These are phyloP conservation scores for Durio zibethinus DNA, from an alignment of 345 rosid genomes.

Conservation along the genomic window DNA sequence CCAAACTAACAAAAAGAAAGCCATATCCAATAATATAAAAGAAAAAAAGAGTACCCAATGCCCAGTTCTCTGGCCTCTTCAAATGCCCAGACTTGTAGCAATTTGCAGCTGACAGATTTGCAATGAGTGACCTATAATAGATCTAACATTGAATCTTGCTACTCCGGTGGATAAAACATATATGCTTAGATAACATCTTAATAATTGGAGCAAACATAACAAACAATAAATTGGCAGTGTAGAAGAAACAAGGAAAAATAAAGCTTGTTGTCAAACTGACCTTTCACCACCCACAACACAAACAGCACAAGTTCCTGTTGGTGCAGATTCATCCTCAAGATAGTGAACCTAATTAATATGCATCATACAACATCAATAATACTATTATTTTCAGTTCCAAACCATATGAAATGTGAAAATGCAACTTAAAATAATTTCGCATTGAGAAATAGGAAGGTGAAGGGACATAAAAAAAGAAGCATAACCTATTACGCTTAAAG, in stretches of 20 bases:
- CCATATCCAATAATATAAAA: not conserved
- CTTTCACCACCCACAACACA: constrained; percentile 96
- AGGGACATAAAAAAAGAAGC: not conserved
- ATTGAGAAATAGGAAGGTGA: not conserved
- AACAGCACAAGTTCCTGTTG: constrained; percentile 95
- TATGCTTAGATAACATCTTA: not conserved
- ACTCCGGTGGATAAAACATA: not conserved
- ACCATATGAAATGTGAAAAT: not conserved
- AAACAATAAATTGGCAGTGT: not conserved
- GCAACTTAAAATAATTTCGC: not conserved
- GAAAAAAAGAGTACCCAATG: constrained; percentile 48
- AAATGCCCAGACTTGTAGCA: constrained; percentile 85
- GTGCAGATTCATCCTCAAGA: constrained; percentile 67
- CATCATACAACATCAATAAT: not conserved
- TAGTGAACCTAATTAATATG: constrained; percentile 56
- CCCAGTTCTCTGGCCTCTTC: constrained; percentile 92
- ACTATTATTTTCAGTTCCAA: not conserved
- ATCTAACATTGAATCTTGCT: not conserved
- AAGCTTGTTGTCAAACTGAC: constrained; percentile 30
- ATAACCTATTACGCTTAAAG: not conserved
- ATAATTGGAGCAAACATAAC: not conserved
- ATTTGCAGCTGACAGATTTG: constrained; percentile 89
- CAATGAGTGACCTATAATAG: constrained; percentile 59
- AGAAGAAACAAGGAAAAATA: not conserved
- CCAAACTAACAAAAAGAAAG: not conserved